A percentile compares a stretch with the other conserved stretches of the same genome.
Evolutionary conservation across 108 stramenopile species (phyloP).

Genomic region (Cyclotella baltica): DNA sequence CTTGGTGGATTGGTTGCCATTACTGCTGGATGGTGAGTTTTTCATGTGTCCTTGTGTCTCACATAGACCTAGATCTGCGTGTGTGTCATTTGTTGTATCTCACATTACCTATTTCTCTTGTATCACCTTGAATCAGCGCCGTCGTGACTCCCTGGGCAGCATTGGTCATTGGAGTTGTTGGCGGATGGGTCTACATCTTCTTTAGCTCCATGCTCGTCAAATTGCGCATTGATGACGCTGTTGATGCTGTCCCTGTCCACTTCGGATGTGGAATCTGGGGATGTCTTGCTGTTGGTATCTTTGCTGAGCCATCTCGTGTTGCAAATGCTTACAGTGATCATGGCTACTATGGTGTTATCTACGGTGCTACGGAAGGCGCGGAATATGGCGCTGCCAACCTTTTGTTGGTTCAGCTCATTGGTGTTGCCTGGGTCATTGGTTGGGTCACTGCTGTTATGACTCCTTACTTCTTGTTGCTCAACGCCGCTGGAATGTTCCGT

Average conservation of each 20-base stretch:
- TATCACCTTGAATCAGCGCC: not conserved
- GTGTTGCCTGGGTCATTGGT: slow-evolving; percentile 77
- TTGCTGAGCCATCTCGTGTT: slow-evolving; percentile 66
- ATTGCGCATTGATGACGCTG: slow-evolving; percentile 91
- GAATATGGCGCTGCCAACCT: slow-evolving; percentile 72
- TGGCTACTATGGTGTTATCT: slow-evolving; percentile 71
- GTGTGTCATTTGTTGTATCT: not conserved
- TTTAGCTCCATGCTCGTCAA: slow-evolving; percentile 66
- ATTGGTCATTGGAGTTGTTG: slow-evolving; percentile 60
- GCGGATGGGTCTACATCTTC: slow-evolving; percentile 78
- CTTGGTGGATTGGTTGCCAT: slow-evolving; percentile 92
- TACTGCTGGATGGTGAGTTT: slow-evolving; percentile 81
- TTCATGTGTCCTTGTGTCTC: not conserved
- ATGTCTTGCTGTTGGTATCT: slow-evolving; percentile 80
- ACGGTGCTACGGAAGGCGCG: no score
- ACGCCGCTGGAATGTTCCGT: slow-evolving; percentile 71
- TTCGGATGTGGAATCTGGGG: slow-evolving; percentile 91
- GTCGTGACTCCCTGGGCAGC: slow-evolving; percentile 8
- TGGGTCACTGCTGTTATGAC: slow-evolving; percentile 83
- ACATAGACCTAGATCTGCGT: not conserved
- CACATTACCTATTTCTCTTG: not conserved
- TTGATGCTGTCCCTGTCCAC: slow-evolving; percentile 95
- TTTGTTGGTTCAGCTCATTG: slow-evolving; percentile 73
- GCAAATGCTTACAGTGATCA: slow-evolving; percentile 59
- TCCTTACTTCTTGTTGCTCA: slow-evolving; percentile 78